phyloP scores from a whole-genome alignment of 1,284 basidiomycete genomes.

The Athelia psychrophila region DNA sequence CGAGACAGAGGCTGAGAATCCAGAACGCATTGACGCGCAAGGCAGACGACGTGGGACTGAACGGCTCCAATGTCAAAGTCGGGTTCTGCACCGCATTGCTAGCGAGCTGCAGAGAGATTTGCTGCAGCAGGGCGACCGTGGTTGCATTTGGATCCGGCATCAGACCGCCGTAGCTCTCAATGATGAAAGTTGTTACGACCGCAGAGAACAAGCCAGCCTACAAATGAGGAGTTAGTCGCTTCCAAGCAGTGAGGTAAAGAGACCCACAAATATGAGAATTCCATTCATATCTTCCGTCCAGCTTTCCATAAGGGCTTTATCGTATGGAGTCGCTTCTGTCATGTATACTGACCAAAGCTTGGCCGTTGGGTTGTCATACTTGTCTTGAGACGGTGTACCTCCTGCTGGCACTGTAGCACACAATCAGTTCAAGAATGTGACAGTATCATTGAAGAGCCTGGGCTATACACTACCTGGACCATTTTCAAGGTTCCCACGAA shows the following conservation, averaged over 20 bases:
- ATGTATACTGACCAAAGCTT: too few species aligned
- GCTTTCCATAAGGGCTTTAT: not conserved
- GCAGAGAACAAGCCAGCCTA: constrained; percentile 42
- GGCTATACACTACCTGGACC: too few species aligned
- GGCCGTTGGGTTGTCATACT: too few species aligned
- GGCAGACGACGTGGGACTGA: not conserved
- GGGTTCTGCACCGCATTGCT: constrained; percentile 6
- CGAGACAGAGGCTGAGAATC: constrained; percentile 18
- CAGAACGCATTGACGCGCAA: constrained; percentile 10
- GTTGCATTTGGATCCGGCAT: constrained; percentile 28
- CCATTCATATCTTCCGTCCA: constrained; percentile 43
- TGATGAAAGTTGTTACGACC: constrained; percentile 40
- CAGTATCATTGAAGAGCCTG: too few species aligned
- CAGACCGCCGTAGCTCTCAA: constrained; percentile 38
- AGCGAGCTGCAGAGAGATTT: constrained; percentile 29
- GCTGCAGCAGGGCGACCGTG: constrained; percentile 27
- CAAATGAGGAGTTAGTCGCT: too few species aligned
- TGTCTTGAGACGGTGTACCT: too few species aligned
- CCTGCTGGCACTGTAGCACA: too few species aligned
- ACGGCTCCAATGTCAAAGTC: not conserved
- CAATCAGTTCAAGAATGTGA: too few species aligned
- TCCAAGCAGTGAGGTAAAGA: not conserved
- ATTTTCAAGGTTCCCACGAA: too few species aligned
- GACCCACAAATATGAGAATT: constrained; percentile 38
- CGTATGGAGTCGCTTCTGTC: too few species aligned